Evolutionary conservation across 305 asterid genomes (phyloP), one percentile per base, ranked within the genome.

Genomic region (Ilex paraguariensis): DNA sequence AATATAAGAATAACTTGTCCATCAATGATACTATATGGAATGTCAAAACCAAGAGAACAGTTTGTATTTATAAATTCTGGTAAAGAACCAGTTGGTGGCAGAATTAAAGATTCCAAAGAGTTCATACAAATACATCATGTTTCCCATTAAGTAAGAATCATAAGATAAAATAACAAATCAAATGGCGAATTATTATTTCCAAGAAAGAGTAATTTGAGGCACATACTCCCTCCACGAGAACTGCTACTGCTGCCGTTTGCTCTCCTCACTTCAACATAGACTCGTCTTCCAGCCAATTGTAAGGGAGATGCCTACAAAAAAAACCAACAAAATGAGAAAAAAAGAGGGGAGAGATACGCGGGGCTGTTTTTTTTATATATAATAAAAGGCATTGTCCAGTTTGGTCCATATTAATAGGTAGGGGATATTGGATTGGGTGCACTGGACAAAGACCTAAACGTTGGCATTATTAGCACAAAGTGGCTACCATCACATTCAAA

Each of bases 181-280:
- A 10, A 15, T 9, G 33, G 13, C 58, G 3, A 15, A 15, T 21
- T 54, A 8, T 36, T 36, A 8, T 36, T 36, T 3, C 42, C 33
- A 6, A 54, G 12, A 15, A 21, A 21, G 6, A 54, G 33, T 4
- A 14, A 15, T 31, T 28, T 13, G 8, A 30, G 60, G 44, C 60
- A 56, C 56, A 16, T 52, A 52, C 56, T 52, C 31, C 56, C 56
- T 70, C 94, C 92, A 70, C 91, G 88, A 66, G 86, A 67, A 65
- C 85, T 65, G 53, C 80, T 73, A 21, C 42, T 56, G 64, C 61
- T 36, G 59, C 17, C 66, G 68, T 70, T 81, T 31, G 85, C 70
- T 81, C 88, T 83, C 75, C 90, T 83, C 76, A 81, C 87, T 79
- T 88, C 98, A 63, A 91, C 77, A 67, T 83, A 86, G 62, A 86